These are phyloP conservation scores for Nicotiana undulata DNA, from an alignment of 257 asterid genomes.

Conservation along the genomic window DNA sequence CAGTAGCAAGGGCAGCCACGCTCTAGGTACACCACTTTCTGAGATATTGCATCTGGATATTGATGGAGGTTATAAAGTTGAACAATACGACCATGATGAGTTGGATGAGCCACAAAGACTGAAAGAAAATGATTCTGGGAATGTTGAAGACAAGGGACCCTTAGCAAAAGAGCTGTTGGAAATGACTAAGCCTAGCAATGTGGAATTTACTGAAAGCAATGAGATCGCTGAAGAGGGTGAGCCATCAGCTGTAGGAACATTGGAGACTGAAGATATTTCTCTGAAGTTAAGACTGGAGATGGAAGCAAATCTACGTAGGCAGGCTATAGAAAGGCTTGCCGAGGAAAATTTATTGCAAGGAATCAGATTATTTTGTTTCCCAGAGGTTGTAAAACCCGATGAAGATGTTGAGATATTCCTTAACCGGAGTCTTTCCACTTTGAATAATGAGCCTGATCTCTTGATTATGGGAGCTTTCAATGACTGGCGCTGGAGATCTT, in stretches of 20 bases:
- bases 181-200: slow-evolving; percentile 8
- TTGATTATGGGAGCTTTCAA: slow-evolving; percentile 87
- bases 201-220: slow-evolving; percentile 10
- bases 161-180: slow-evolving; percentile 10
- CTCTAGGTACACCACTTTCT: background rate
- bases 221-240: slow-evolving; percentile 20
- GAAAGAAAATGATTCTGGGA: slow-evolving; percentile 11
- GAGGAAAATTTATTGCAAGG: slow-evolving; percentile 56
- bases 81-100: slow-evolving; percentile 3
- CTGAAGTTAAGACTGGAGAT: slow-evolving; percentile 52
- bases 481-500: slow-evolving; percentile 86
- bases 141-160: slow-evolving; percentile 10
- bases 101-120: slow-evolving; percentile 29
- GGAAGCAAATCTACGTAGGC: slow-evolving; percentile 41
- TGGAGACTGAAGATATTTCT: slow-evolving; percentile 23
- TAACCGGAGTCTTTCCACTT: slow-evolving; percentile 67
- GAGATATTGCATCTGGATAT: slow-evolving; percentile 9
- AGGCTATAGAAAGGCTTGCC: slow-evolving; percentile 54
- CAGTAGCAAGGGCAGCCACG: slow-evolving; percentile 31
- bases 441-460: slow-evolving; percentile 61
- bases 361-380: slow-evolving; percentile 63
- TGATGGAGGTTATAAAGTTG: background rate
- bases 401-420: slow-evolving; percentile 65
- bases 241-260: slow-evolving; percentile 9
- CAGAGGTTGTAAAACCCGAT: slow-evolving; percentile 67